Evolutionary conservation across 768 basidiomycete species (phyloP), one percentile per base, ranked within the genome.

Genomic region (Dendrothele bispora): DNA sequence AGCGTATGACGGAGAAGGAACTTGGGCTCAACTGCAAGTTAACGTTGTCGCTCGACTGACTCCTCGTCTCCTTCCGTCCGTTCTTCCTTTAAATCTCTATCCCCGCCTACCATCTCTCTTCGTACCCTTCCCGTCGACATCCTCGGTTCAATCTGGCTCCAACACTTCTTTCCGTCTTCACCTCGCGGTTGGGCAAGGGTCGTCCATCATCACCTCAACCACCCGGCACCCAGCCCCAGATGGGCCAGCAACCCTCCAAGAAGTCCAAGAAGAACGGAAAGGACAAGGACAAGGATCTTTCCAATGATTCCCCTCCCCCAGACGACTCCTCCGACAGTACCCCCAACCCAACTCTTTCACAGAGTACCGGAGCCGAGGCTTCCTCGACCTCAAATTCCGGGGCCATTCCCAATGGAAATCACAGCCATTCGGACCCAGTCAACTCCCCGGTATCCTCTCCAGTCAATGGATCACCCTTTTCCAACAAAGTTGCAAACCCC

Each of bases 191-290:
- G 48, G 78, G 83, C 56, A 84, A 79, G 77, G 79, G 82, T 58
- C 75, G 88, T 71, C 74, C 83, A 30, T 83, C 86, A 62, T 88
- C 87, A 47, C 83, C 85, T 29, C 80, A 81, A 64, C 82, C 83
- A 53, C 63, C 65, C 57, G 71, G 73, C 55, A 71, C 81, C 14
- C 70, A 73, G 62, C 65, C 71, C 53, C 75, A 72, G 50, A 89
- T 90, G 86, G 88, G 89, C 71, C 88, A 90, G 66, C 85, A 87
- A 71, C 80, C 83, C 61, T 91, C 88, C 55, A 90, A 86, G 77
- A 89, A 85, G 78, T 69, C 79, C 57, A 86, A 80, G 77, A 88
- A 85, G 70, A 67, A 70, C 44, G 67, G 70, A 49, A 88, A 83
- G 68, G 88, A 89, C 65, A 82, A 81, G 68, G 84, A 83, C 56